phyloP scores from a whole-genome alignment of 169 alveolate species.

The Cryptosporidium sp. region DNA sequence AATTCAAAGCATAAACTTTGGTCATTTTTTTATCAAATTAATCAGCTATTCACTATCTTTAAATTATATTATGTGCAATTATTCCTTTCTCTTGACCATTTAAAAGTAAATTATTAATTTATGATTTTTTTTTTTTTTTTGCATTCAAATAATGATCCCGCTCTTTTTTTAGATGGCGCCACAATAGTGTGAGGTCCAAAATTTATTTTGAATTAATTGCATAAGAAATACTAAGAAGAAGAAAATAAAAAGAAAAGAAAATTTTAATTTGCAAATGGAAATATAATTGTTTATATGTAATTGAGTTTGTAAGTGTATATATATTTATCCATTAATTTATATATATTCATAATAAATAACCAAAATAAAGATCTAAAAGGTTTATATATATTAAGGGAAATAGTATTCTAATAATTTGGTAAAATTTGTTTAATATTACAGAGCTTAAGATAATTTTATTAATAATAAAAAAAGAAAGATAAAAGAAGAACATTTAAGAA shows the following conservation, averaged over 20 bases:
- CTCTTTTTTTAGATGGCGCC: slow-evolving; percentile 16
- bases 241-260: neutral
- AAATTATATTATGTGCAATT: no score
- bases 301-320: neutral
- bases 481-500: no score
- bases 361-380: neutral
- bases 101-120: no score
- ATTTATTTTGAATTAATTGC: neutral
- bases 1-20: no score
- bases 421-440: no score
- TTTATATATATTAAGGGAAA: no score
- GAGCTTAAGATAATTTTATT: neutral
- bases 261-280: neutral
- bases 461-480: no score
- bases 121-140: neutral
- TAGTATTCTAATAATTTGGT: no score
- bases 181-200: neutral
- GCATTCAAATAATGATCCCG: neutral
- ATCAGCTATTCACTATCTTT: no score
- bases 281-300: no score
- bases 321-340: no score
- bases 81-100: neutral
- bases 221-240: neutral
- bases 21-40: no score
- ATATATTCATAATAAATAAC: neutral